phyloP scores from a whole-genome alignment of 208 protist genomes.

The Leishmania turanica region DNA sequence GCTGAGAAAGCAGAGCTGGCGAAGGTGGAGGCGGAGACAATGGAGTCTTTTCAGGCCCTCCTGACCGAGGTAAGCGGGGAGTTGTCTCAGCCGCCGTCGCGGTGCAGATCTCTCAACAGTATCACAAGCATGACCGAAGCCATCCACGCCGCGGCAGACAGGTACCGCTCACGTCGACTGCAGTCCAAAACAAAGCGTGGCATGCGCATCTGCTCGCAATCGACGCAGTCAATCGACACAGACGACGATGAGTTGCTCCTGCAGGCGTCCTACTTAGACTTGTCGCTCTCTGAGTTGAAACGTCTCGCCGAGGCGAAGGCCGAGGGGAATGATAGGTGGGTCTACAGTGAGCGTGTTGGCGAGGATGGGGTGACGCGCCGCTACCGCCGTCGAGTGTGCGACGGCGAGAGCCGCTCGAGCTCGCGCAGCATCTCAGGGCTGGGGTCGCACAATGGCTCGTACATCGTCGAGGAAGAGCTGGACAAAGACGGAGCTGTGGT shows the following conservation, averaged over 20 bases:
- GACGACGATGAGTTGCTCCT: constrained; percentile 2
- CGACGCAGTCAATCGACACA: not conserved
- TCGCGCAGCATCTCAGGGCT: not conserved
- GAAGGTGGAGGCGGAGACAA: constrained; percentile 31
- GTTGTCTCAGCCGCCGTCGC: constrained; percentile 9
- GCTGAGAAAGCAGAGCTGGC: constrained; percentile 20
- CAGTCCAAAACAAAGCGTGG: not conserved
- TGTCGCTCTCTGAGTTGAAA: constrained; percentile 20
- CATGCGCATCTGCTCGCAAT: not conserved
- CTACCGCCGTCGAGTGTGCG: constrained; percentile 21
- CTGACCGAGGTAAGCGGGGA: constrained; percentile 37
- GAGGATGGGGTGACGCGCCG: constrained; percentile 35
- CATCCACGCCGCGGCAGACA: not conserved
- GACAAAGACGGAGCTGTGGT: constrained; percentile 41
- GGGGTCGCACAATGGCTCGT: constrained; percentile 7
- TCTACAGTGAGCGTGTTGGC: constrained; percentile 37
- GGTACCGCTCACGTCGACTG: not conserved
- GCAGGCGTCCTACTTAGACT: constrained; percentile 12
- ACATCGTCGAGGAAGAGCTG: constrained; percentile 62
- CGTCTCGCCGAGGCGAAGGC: constrained; percentile 16
- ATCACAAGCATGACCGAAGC: not conserved
- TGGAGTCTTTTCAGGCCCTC: constrained; percentile 51
- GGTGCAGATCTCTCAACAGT: constrained; percentile 1
- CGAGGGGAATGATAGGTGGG: constrained; percentile 25
- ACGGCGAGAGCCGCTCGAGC: not conserved